Conservation (phyloP, 2,329 filamentous ascomycete genomes). For the Fusarium longipes region DNA sequence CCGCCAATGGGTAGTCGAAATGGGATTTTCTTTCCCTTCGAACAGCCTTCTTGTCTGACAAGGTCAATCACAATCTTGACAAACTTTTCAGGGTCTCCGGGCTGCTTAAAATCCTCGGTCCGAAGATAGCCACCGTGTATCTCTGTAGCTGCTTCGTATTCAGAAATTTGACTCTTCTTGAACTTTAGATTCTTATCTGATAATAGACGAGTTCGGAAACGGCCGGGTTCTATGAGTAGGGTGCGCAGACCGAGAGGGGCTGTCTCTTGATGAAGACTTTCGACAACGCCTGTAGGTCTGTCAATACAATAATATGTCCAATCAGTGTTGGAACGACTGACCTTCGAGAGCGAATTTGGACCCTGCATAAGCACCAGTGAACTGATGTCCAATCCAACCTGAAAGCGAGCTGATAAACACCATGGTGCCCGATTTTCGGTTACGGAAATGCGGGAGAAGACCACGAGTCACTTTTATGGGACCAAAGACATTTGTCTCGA, state of each 20-base stretch:
- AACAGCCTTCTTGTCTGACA: slow-evolving; percentile 4
- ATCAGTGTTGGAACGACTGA: not conserved
- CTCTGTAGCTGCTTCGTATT: slow-evolving; percentile 1
- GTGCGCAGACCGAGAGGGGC: slow-evolving; percentile 7
- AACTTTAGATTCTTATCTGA: not conserved
- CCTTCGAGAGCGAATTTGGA: slow-evolving; percentile 27
- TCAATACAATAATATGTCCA: not conserved
- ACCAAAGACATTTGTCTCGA: slow-evolving; percentile 23
- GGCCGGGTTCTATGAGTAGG: slow-evolving; percentile 10
- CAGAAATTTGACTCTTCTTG: slow-evolving; percentile 3
- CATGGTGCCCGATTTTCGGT: not conserved
- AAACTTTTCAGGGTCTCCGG: slow-evolving; percentile 4
- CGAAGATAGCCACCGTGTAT: not conserved
- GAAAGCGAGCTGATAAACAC: slow-evolving; percentile 19
- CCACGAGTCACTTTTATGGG: slow-evolving; percentile 12
- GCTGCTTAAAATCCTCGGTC: not conserved
- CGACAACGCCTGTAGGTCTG: not conserved
- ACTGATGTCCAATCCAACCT: slow-evolving; percentile 3
- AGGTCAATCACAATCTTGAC: slow-evolving; percentile 12
- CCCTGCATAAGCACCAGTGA: slow-evolving; percentile 13
- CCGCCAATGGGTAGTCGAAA: slow-evolving; percentile 48
- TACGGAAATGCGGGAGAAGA: slow-evolving; percentile 10
- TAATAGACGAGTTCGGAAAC: slow-evolving; percentile 11
- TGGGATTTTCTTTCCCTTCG: not conserved
- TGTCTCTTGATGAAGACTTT: slow-evolving; percentile 19